Base-by-base conservation (phyloP, 2,329 filamentous ascomycete species). In the Celoporthe dispersa region DNA sequence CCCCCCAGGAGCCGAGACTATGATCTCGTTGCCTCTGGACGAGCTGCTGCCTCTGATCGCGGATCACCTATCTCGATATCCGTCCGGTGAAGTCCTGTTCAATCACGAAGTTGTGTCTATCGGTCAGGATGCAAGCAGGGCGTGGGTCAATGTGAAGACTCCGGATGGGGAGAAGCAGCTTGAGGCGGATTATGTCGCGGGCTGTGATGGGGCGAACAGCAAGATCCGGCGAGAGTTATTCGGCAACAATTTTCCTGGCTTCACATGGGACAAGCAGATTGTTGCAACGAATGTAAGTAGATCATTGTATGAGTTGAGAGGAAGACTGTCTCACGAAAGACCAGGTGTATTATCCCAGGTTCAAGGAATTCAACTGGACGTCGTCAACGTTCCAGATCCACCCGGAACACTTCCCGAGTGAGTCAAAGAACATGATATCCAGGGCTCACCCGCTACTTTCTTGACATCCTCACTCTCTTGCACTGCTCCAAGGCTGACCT, bases 351-450 rank as follows among this genome's bases (percentile, higher is more conserved):
- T 85, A 85, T 71, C 82, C 85, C 44, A 83, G 84, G 65, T 83
- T 86, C 63, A 79, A 82, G 37, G 78, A 80, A 22, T 82, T 79
- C 73, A 78, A 77, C 31, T 84, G 79, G 75, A 80, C 80, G 63
- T 81, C 83, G 68, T 79, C 80, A 39, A 84, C 86, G 70, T 87
- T 86, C 77, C 84, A 87, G 71, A 82, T 86, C 53, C 80, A 88
- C 72, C 83, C 83, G 0, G 81, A 84, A 41, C 82, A 87, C 72
- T 87, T 83, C 77, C 84, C 67, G 3, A 69, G 57, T 60, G 22
- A 60, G 57, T 60, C 31, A 19, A 33, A 60, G 33, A 4, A 19
- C 55, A 60, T 2, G 16, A 8, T 12, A 9, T 12, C 14, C n/a
- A 12, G 25, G 2, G 11, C 14, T 55, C 25, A 19, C 41, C 41